A percentile compares a stretch with the other conserved stretches of the same genome.
These are phyloP conservation scores for Daldinia vernicosa DNA, from an alignment of 495 filamentous ascomycete genomes.

Conservation along the genomic window DNA sequence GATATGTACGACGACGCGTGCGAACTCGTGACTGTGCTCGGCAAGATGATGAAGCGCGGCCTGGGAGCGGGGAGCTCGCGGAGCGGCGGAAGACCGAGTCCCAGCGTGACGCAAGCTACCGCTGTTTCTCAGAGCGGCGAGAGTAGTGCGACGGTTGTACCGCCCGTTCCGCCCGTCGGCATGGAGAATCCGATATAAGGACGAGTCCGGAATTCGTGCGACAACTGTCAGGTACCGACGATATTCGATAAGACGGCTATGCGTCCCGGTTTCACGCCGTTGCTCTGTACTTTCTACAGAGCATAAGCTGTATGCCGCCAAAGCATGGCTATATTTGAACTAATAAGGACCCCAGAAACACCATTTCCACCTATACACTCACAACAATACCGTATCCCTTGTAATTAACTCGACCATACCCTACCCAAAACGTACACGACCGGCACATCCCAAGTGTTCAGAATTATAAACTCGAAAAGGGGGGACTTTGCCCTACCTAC, in stretches of 20 bases:
- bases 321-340: background rate
- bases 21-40: constrained; percentile 75
- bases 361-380: background rate
- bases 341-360: background rate
- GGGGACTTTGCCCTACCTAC: background rate
- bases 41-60: constrained; percentile 80
- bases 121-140: constrained; percentile 23
- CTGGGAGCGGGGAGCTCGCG: constrained; percentile 39
- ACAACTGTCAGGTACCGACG: background rate
- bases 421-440: background rate
- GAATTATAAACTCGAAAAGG: background rate
- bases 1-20: constrained; percentile 84
- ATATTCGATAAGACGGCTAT: background rate
- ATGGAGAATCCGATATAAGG: constrained; percentile 47
- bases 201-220: background rate
- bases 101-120: constrained; percentile 13
- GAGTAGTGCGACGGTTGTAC: constrained; percentile 26
- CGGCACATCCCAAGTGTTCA: background rate
- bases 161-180: constrained; percentile 33
- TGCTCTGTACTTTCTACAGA: too few relatives aligned
- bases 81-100: constrained; percentile 42
- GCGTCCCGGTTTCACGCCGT: background rate
- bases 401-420: background rate
- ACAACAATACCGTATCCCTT: background rate
- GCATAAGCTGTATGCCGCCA: background rate